Evolutionary conservation across 2,329 filamentous ascomycete genomes (phyloP), one percentile per base, ranked within the genome.

Genomic region (Cordyceps farinosa): DNA sequence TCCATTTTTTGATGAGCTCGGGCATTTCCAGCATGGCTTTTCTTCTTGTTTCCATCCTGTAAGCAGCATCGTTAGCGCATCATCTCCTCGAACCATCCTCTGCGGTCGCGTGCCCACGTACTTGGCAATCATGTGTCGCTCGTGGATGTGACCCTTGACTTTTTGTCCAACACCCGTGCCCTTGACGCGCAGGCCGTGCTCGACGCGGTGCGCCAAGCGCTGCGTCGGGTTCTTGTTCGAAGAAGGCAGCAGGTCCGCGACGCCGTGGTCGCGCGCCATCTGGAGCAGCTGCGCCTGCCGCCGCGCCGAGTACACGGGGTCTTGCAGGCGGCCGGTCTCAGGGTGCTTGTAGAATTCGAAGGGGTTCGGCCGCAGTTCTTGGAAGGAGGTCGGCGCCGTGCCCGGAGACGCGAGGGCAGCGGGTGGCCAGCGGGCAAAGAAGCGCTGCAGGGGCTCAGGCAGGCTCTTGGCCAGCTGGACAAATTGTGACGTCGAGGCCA

Each of bases 21-120:
- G 94, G 92, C 95, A 99, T 99, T 65, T 89, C 88, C 80, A 96
- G 77, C 91, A 98, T 97, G 65, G 95, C 95, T 77, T 91, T 85
- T 83, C 90, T 90, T 79, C 92, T 88, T 80, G 90, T 87, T 76
- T 97, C 92, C 84, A 98, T 85, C 77, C 89, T 90, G 72, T 65
- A 62, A 15, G 11, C 34, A 42, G 2, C 9, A 58, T 40, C 57
- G 72, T 79, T 67, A 81, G 75, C 66, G 67, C 9, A 13, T 29
- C 29, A 4, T 30, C 9, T n/a, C 10, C 6, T 29, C 9, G 17
- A 27, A 27, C 10, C 11, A 10, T 11, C 27, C 15, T 40, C 48
- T 45, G 17, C 36, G 10, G 10, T 11, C 10, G 17, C 9, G 9
- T 42, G 42, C 30, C 15, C 61, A 82, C 86, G 67, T 86, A 87